Base-by-base conservation (phyloP, 371 early-diverging fungal species). In the Nematocida ausubeli region DNA sequence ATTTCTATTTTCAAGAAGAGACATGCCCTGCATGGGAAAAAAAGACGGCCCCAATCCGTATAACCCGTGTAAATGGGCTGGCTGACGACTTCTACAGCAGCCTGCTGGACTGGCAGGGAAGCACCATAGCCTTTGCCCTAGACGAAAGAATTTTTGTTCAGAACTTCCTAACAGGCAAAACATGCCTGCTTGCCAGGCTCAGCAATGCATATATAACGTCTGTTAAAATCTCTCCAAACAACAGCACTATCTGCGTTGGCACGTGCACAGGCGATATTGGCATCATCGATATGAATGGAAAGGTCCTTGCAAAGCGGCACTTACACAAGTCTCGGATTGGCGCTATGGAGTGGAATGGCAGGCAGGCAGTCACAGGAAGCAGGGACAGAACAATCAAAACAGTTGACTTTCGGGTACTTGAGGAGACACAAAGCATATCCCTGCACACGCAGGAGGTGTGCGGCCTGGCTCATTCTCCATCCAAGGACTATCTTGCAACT, bases 81-180 rank as follows among this genome's bases (percentile, higher is more conserved):
- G 82, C 83, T 55, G 87, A 87, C 65, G 87, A 87, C 67, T 87
- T 87, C 69, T 87, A 87, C 62, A 78, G 81, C 42, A 85, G 83
- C 68, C 54, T 84, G 6, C 54, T 87, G 9, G 84, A 83, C 71
- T 87, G 87, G 87, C 80, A 82, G 34, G 71, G 82, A 6, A 78
- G 82, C 47, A 82, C 69, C 44, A 78, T 85, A 19, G 70, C 56
- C 34, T 87, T 82, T 81, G 81, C 81, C 16, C 40, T 81, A 0
- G 79, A 84, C 37, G 71, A 83, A 49, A 56, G 56, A 60, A 44
- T 87, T 40, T 83, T 69, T 70, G 40, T 68, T 1, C 81, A 83
- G 58, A 82, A 87, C 66, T 85, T 82, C 56, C 62, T 79, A 63
- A 80, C 83, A 3, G 69, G 57, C 9, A 68, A 75, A 26, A 80